These are phyloP conservation scores for Cucurbita argyrosperma DNA, from an alignment of 306 rosid species.

Conservation along the genomic window DNA sequence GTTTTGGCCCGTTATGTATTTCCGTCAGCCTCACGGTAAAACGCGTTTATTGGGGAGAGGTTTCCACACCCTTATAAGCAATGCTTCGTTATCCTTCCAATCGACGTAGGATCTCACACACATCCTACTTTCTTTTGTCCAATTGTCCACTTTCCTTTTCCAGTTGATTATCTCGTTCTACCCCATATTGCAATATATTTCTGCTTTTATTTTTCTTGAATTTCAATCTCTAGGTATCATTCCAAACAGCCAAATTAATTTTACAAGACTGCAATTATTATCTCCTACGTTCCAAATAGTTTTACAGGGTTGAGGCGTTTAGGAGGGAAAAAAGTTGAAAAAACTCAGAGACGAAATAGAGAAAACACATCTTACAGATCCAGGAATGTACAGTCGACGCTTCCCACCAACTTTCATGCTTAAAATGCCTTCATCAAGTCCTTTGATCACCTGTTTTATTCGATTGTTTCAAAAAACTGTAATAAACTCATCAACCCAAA, in stretches of 20 bases:
- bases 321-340: background rate
- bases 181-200: background rate
- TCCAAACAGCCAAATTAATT: background rate
- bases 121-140: background rate
- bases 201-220: background rate
- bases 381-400: constrained; percentile 83
- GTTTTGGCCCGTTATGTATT: no score
- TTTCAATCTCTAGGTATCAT: background rate
- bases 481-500: background rate
- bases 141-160: background rate
- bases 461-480: background rate
- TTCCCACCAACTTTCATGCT: constrained; percentile 85
- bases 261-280: background rate
- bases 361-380: constrained; percentile 49
- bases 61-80: no score
- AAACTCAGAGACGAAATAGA: background rate
- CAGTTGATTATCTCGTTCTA: background rate
- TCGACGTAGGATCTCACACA: no score
- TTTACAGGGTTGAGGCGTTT: background rate
- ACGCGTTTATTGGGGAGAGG: no score
- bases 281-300: background rate
- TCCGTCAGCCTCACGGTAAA: no score
- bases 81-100: no score
- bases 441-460: constrained; percentile 74
- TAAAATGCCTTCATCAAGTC: constrained; percentile 90